Percentiles rank a stretch among this genome's conserved stretches.
These are phyloP conservation scores for Trichosporon sp. DNA, from an alignment of 1,284 basidiomycete species.

Conservation along the genomic window DNA sequence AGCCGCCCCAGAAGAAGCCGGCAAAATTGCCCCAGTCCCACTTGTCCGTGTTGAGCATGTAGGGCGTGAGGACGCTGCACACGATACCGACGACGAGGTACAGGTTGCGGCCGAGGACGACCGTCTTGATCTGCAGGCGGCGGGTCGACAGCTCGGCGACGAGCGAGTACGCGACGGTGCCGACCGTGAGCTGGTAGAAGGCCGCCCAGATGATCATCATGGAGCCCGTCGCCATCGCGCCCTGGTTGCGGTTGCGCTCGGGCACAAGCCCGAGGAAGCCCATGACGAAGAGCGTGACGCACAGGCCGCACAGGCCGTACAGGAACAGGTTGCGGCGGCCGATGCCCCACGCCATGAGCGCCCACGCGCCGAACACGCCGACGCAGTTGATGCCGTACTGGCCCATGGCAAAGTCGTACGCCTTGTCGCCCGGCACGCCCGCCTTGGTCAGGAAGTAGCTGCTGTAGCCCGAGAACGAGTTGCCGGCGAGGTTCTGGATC, in stretches of 20 bases:
- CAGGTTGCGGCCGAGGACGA: conserved; percentile 52
- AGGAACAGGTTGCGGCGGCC: conserved; percentile 53
- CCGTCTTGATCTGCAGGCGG: conserved; percentile 54
- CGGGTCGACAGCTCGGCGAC: conserved; percentile 54
- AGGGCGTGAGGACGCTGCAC: conserved; percentile 48
- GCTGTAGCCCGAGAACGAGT: conserved; percentile 36
- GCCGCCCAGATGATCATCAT: conserved; percentile 51
- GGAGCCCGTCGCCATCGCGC: conserved; percentile 48
- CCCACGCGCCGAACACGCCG: conserved; percentile 44
- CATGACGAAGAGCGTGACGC: conserved; percentile 52
- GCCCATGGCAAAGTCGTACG: conserved; percentile 50
- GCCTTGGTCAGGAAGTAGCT: conserved; percentile 52
- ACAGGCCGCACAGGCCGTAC: conserved; percentile 50
- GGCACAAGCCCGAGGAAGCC: conserved; percentile 52
- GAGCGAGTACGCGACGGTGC: conserved; percentile 42
- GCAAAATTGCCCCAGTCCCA: conserved; percentile 48
- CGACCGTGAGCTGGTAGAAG: conserved; percentile 47
- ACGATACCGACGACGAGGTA: conserved; percentile 51
- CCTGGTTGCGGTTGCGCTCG: conserved; percentile 22
- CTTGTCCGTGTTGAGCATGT: conserved; percentile 51
- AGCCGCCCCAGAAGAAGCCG: conserved; percentile 33
- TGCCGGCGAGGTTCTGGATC: conserved; percentile 45
- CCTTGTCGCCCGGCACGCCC: conserved; percentile 43
- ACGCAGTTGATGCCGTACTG: conserved; percentile 39
- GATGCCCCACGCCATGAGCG: conserved; percentile 46